phyloP scores from a whole-genome alignment of 208 protist species.

The Trypanosoma theileri region DNA sequence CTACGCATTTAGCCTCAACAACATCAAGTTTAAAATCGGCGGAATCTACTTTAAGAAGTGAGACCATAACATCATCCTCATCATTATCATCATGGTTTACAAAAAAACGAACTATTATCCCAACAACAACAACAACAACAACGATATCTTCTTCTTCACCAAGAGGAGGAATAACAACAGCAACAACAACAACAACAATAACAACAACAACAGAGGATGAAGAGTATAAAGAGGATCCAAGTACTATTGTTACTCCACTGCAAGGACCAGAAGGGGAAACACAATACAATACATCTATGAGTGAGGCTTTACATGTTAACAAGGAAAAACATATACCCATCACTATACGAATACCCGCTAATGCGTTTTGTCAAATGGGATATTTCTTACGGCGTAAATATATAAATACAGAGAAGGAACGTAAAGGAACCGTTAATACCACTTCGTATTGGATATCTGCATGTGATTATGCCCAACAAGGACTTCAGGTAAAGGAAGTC shows the following conservation, averaged over 20 bases:
- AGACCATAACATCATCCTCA: too few relatives aligned
- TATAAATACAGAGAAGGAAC: background rate
- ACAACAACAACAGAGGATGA: background rate
- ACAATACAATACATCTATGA: background rate
- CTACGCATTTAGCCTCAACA: background rate
- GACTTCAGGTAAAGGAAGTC: conserved; percentile 21
- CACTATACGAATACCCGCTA: conserved; percentile 8
- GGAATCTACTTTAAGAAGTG: too few relatives aligned
- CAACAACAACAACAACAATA: too few relatives aligned
- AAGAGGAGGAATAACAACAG: background rate
- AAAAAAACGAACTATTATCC: too few relatives aligned
- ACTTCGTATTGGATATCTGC: conserved; percentile 25
- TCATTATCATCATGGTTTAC: too few relatives aligned
- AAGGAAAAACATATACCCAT: background rate
- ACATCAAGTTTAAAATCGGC: background rate
- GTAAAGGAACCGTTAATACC: background rate
- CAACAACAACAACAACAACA: too few relatives aligned
- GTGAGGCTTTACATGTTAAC: too few relatives aligned
- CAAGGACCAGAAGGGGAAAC: too few relatives aligned
- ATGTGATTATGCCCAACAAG: conserved; percentile 17
- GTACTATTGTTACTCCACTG: too few relatives aligned
- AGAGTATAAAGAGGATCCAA: background rate
- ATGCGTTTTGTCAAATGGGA: conserved; percentile 20
- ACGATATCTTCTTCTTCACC: too few relatives aligned
- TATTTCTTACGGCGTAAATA: conserved; percentile 10